These are phyloP conservation scores for Canavalia ensiformis DNA, from an alignment of 306 rosid species.

Conservation along the genomic window DNA sequence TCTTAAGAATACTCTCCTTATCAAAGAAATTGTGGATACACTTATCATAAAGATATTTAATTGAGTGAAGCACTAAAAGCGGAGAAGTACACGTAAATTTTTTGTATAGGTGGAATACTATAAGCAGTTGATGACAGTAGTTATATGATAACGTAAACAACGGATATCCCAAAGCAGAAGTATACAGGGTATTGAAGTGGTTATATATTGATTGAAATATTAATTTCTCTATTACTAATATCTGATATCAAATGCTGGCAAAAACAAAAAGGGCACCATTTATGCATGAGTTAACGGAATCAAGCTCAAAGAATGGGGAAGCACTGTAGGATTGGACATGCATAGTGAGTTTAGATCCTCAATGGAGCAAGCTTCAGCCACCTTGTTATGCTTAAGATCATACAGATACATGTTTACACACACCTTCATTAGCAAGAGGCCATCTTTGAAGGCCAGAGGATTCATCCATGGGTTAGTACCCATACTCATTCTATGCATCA, in stretches of 20 bases:
- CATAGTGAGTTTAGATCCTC: conserved; percentile 52
- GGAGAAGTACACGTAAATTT: not conserved
- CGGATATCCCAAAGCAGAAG: not conserved
- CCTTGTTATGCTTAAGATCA: conserved; percentile 47
- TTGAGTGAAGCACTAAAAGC: not conserved
- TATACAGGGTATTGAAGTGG: not conserved
- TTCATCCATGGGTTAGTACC: conserved; percentile 60
- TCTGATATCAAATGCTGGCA: not conserved
- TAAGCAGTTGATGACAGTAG: not conserved
- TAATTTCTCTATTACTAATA: not conserved
- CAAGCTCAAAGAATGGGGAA: conserved; percentile 65
- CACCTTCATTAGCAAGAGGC: conserved; percentile 60
- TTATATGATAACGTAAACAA: not conserved
- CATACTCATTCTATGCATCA: conserved; percentile 2
- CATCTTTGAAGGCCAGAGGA: conserved; percentile 65
- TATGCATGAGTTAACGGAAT: conserved; percentile 50
- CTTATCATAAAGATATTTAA: not conserved
- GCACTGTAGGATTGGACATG: conserved; percentile 50
- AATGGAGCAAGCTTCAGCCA: conserved; percentile 50
- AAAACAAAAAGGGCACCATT: not conserved
- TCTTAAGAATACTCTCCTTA: not conserved
- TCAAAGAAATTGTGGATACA: too few species aligned
- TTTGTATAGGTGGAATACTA: not conserved
- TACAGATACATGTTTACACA: conserved; percentile 49
- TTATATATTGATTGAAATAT: not conserved